phyloP scores from a whole-genome alignment of 257 asterid species.

The Ajuga chamaepitys region DNA sequence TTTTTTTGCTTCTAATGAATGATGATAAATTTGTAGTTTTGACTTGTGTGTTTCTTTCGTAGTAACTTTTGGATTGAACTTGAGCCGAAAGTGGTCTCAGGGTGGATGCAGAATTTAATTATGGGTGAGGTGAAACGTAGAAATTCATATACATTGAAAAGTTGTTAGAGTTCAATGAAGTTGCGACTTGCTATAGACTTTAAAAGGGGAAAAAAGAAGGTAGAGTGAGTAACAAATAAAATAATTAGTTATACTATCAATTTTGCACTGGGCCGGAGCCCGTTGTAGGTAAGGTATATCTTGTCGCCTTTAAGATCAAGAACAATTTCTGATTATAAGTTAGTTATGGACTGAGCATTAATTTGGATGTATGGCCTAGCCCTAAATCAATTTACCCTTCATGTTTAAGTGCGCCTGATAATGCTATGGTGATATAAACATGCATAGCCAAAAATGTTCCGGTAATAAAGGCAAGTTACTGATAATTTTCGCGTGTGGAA shows the following conservation, averaged over 20 bases:
- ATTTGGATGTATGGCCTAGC: not conserved
- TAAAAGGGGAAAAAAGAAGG: too few relatives aligned
- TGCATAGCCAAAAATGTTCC: not conserved
- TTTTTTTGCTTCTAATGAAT: not conserved
- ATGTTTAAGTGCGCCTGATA: not conserved
- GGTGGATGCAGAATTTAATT: too few relatives aligned
- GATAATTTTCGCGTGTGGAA: not conserved
- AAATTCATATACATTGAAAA: too few relatives aligned
- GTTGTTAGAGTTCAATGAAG: too few relatives aligned
- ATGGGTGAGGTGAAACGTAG: too few relatives aligned
- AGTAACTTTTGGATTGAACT: not conserved
- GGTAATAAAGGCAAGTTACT: not conserved
- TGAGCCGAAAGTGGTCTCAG: too few relatives aligned
- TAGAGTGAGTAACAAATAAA: too few relatives aligned
- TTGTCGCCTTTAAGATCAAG: not conserved
- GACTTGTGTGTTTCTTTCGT: not conserved
- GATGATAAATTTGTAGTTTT: not conserved
- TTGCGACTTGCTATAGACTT: too few relatives aligned
- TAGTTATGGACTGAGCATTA: conserved; percentile 3
- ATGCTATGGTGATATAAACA: not conserved
- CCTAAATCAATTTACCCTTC: not conserved
- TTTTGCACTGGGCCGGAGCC: too few relatives aligned
- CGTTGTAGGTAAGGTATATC: too few relatives aligned
- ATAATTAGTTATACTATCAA: too few relatives aligned
- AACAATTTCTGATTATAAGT: not conserved